A percentile compares a stretch with the other conserved stretches of the same genome.
Evolutionary conservation across 2,329 filamentous ascomycete species (phyloP).

Genomic region (Aphanoascus verrucosus): DNA sequence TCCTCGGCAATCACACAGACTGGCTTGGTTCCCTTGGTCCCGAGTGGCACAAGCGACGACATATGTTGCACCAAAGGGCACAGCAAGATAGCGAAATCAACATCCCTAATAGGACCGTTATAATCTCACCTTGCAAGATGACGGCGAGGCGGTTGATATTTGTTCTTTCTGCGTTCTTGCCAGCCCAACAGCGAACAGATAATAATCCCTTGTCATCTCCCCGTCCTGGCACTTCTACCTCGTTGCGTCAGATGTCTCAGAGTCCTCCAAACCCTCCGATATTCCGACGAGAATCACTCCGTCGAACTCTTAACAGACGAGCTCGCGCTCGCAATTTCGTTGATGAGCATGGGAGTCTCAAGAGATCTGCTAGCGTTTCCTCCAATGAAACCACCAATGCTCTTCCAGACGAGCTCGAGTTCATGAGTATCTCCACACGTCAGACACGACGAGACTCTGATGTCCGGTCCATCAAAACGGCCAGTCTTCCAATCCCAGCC

Average conservation of each 20-base stretch:
- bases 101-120: constrained; percentile 45
- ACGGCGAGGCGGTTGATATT: constrained; percentile 49
- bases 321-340: constrained; percentile 38
- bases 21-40: constrained; percentile 48
- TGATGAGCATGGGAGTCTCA: constrained; percentile 25
- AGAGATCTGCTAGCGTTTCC: constrained; percentile 36
- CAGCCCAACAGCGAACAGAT: constrained; percentile 37
- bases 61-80: constrained; percentile 42
- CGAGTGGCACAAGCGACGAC: constrained; percentile 44
- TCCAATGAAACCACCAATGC: constrained; percentile 34
- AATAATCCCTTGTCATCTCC: constrained; percentile 29
- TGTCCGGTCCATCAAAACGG: constrained; percentile 34
- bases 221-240: constrained; percentile 35
- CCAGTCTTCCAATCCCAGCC: constrained; percentile 37
- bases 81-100: constrained; percentile 38
- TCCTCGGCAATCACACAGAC: constrained; percentile 50
- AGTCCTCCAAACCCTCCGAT: constrained; percentile 43
- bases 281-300: constrained; percentile 44
- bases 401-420: constrained; percentile 27
- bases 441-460: constrained; percentile 33
- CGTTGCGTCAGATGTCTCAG: constrained; percentile 42
- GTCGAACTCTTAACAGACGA: constrained; percentile 44
- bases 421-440: constrained; percentile 19
- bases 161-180: constrained; percentile 48
- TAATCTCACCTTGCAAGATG: constrained; percentile 50